These are phyloP conservation scores for Corrigiola litoralis DNA, from an alignment of 179 eudicot genomes.

Conservation along the genomic window DNA sequence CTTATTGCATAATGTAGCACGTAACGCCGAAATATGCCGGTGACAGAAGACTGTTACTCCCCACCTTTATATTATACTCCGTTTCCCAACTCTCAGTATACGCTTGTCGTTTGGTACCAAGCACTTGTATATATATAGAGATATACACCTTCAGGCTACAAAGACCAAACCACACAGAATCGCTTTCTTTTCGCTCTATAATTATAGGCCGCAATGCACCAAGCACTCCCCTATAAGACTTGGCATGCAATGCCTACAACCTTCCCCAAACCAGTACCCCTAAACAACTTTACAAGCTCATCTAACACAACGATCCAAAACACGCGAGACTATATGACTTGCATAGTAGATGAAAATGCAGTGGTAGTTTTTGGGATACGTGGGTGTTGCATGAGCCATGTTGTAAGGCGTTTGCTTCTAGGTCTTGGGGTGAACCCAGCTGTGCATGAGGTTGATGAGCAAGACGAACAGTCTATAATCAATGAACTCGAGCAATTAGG, in stretches of 20 bases:
- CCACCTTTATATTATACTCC: background rate
- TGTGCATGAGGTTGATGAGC: slow-evolving; percentile 43
- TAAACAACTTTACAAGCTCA: slow-evolving; percentile 1
- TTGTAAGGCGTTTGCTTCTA: slow-evolving; percentile 40
- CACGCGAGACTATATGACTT: slow-evolving; percentile 13
- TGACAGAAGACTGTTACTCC: slow-evolving; percentile 8
- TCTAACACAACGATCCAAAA: background rate
- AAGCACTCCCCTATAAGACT: slow-evolving; percentile 51
- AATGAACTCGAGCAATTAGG: slow-evolving; percentile 20
- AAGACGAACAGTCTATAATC: slow-evolving; percentile 20
- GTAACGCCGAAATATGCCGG: slow-evolving; percentile 18
- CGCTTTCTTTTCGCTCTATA: background rate
- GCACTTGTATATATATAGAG: too few species aligned
- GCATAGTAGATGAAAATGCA: slow-evolving; percentile 37
- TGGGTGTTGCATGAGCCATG: slow-evolving; percentile 62
- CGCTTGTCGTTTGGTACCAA: slow-evolving; percentile 1
- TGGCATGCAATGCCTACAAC: slow-evolving; percentile 21
- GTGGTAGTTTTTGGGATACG: slow-evolving; percentile 38
- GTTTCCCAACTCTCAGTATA: background rate
- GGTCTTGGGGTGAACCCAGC: slow-evolving; percentile 48
- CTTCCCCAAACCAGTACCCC: background rate
- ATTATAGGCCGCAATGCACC: slow-evolving; percentile 28
- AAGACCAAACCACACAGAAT: background rate
- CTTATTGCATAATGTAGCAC: background rate
- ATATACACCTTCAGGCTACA: background rate